Conservation (phyloP, 2,329 filamentous ascomycete genomes). For the Moelleriella libera region DNA sequence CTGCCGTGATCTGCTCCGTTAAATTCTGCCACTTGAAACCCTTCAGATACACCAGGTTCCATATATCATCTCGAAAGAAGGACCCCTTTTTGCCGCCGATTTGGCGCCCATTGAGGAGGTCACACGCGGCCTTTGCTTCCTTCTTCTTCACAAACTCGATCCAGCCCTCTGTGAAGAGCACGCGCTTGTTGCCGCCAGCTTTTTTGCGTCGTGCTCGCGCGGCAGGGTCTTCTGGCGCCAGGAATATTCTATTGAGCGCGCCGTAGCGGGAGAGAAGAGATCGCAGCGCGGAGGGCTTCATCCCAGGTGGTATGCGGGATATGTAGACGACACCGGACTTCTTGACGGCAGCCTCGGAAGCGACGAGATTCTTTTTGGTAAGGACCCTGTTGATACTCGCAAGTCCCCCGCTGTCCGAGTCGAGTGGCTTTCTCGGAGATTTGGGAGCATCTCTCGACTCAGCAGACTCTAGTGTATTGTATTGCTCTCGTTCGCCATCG, state of each 20-base stretch:
- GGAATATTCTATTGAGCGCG: slow-evolving; percentile 61
- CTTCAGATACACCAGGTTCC: slow-evolving; percentile 69
- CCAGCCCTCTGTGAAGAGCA: slow-evolving; percentile 74
- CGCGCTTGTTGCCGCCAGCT: slow-evolving; percentile 70
- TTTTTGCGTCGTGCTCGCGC: slow-evolving; percentile 53
- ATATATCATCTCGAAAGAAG: slow-evolving; percentile 76
- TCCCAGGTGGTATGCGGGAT: slow-evolving; percentile 74
- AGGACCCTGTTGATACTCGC: slow-evolving; percentile 39
- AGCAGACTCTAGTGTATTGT: background rate
- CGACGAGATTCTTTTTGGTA: slow-evolving; percentile 53
- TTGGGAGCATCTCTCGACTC: slow-evolving; percentile 8
- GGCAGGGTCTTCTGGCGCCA: slow-evolving; percentile 59
- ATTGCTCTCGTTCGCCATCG: slow-evolving; percentile 8
- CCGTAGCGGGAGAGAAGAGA: slow-evolving; percentile 65
- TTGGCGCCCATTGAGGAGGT: slow-evolving; percentile 61
- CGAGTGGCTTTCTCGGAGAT: background rate
- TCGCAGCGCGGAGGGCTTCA: slow-evolving; percentile 69
- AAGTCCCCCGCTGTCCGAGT: slow-evolving; percentile 16
- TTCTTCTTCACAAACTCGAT: slow-evolving; percentile 66
- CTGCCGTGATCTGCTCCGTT: slow-evolving; percentile 65
- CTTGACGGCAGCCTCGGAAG: slow-evolving; percentile 48
- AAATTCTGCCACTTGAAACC: slow-evolving; percentile 71
- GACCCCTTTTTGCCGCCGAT: slow-evolving; percentile 75
- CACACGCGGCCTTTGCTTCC: slow-evolving; percentile 63
- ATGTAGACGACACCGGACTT: slow-evolving; percentile 74